Evolutionary conservation across 2,329 filamentous ascomycete species (phyloP).

Genomic region (Sarocladium brachiariae): DNA sequence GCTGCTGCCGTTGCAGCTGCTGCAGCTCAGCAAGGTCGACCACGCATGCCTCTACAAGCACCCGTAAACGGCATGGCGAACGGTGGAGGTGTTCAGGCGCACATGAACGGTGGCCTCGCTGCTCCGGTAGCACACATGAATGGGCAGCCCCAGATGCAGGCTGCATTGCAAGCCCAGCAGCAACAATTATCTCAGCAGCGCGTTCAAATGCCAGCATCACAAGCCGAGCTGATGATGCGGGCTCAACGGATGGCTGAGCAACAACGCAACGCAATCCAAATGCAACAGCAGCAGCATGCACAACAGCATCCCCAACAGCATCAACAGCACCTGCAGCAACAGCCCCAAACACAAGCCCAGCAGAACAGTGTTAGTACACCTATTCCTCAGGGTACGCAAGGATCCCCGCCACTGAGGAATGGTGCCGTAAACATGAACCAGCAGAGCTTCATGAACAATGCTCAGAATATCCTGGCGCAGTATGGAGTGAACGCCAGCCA

Average conservation of each 20-base stretch:
- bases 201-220: conserved; percentile 42
- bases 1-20: conserved; percentile 34
- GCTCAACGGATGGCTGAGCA: conserved; percentile 61
- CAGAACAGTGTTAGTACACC: conserved; percentile 24
- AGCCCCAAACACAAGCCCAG: conserved; percentile 23
- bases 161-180: conserved; percentile 16
- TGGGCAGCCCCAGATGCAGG: conserved; percentile 53
- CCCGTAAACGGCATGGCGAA: conserved; percentile 40
- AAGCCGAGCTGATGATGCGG: conserved; percentile 53
- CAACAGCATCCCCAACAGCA: conserved; percentile 20
- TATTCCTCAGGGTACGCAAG: conserved; percentile 31
- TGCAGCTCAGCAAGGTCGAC: conserved; percentile 34
- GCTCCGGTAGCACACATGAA: conserved; percentile 51
- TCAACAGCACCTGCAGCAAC: conserved; percentile 28
- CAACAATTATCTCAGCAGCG: conserved; percentile 27
- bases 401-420: conserved; percentile 32
- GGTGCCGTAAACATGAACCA: conserved; percentile 40
- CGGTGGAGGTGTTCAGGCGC: conserved; percentile 35
- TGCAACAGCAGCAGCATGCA: conserved; percentile 33
- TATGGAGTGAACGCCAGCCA: conserved; percentile 40
- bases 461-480: conserved; percentile 45
- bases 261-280: conserved; percentile 46
- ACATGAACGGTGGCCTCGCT: conserved; percentile 42
- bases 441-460: conserved; percentile 45
- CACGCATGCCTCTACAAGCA: conserved; percentile 48